These are phyloP conservation scores for Coriolopsis trogii DNA, from an alignment of 1,284 basidiomycete genomes.

Conservation along the genomic window DNA sequence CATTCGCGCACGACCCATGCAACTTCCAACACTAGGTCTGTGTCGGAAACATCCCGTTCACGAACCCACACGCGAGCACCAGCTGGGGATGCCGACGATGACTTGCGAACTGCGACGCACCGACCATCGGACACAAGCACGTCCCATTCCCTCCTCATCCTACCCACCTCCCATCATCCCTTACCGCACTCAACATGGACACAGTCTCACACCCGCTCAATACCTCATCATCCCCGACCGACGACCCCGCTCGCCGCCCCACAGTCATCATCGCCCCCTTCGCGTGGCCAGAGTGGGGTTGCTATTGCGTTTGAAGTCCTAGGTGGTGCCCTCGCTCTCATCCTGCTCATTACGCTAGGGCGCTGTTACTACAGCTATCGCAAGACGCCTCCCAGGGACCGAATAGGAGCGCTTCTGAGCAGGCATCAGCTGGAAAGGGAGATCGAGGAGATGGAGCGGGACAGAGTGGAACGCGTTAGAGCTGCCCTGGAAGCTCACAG, in stretches of 20 bases:
- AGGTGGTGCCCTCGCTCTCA: slow-evolving; percentile 43
- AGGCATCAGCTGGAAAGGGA: slow-evolving; percentile 55
- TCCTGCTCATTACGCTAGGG: slow-evolving; percentile 37
- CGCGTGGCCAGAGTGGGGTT: slow-evolving; percentile 30
- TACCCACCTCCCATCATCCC: slow-evolving; percentile 5
- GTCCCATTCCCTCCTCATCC: slow-evolving; percentile 16
- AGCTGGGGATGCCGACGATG: neutral
- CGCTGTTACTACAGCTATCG: slow-evolving; percentile 48
- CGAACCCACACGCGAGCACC: neutral
- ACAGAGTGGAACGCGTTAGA: slow-evolving; percentile 23
- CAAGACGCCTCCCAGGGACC: slow-evolving; percentile 48
- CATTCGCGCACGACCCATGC: neutral
- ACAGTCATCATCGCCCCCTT: slow-evolving; percentile 18
- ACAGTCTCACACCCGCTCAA: slow-evolving; percentile 7
- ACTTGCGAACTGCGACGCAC: neutral
- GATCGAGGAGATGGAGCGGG: slow-evolving; percentile 46
- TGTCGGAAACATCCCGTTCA: neutral
- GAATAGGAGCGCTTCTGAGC: slow-evolving; percentile 43
- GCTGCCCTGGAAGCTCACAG: slow-evolving; percentile 14
- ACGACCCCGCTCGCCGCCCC: slow-evolving; percentile 5
- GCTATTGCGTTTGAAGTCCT: slow-evolving; percentile 50
- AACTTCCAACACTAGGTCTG: neutral
- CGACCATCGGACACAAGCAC: neutral
- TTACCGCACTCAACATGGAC: slow-evolving; percentile 3
- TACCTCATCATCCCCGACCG: slow-evolving; percentile 11